Evolutionary conservation across 306 rosid genomes (phyloP).

Genomic region (Bauhinia variegata): DNA sequence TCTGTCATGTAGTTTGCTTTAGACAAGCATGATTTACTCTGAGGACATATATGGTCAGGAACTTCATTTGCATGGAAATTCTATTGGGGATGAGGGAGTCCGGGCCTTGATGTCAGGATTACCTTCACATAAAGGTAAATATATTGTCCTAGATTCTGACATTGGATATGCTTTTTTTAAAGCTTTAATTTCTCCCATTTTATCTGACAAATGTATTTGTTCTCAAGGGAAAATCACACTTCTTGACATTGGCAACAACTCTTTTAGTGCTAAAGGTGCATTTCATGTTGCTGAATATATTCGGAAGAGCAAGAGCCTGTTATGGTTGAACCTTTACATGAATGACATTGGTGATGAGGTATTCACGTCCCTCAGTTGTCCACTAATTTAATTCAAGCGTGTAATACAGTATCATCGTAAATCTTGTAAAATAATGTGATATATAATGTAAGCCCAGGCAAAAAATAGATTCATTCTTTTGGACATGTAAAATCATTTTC

Average conservation of each 20-base stretch:
- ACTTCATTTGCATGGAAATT: slow-evolving; percentile 93
- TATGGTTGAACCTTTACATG: slow-evolving; percentile 89
- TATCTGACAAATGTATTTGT: slow-evolving; percentile 45
- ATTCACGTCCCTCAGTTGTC: slow-evolving; percentile 34
- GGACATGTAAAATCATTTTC: neutral
- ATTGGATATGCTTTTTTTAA: slow-evolving; percentile 17
- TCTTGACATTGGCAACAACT: slow-evolving; percentile 89
- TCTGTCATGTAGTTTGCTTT: slow-evolving; percentile 33
- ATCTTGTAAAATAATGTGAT: slow-evolving; percentile 24
- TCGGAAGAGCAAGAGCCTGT: slow-evolving; percentile 70
- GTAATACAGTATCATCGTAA: slow-evolving; percentile 12
- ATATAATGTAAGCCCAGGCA: slow-evolving; percentile 13
- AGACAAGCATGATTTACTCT: slow-evolving; percentile 33
- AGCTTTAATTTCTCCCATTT: slow-evolving; percentile 21
- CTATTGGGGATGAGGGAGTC: slow-evolving; percentile 93
- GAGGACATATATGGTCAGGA: slow-evolving; percentile 55
- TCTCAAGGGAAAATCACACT: slow-evolving; percentile 71
- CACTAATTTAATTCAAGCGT: slow-evolving; percentile 17
- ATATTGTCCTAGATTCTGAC: slow-evolving; percentile 30
- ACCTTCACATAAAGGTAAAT: slow-evolving; percentile 72
- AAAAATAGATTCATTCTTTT: slow-evolving; percentile 9
- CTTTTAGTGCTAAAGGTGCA: slow-evolving; percentile 81
- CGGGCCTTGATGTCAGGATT: slow-evolving; percentile 79
- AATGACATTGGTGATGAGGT: slow-evolving; percentile 98
- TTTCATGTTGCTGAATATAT: slow-evolving; percentile 80